Evolutionary conservation across 2,329 filamentous ascomycete genomes (phyloP).

Genomic region (Ophiocordyceps robertsii): DNA sequence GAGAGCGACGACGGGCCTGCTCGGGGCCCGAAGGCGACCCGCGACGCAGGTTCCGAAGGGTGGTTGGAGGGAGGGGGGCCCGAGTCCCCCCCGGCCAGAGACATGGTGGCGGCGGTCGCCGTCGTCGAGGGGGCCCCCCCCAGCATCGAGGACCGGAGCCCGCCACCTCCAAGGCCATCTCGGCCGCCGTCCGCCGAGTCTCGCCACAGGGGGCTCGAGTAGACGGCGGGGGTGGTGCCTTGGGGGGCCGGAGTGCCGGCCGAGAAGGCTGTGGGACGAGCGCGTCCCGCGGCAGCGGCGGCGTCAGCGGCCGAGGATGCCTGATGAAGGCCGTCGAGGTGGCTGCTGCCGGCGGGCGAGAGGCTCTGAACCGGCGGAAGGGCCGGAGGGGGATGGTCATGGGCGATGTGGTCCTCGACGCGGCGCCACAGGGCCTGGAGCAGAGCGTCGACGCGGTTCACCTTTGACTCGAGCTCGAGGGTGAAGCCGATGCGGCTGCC

Average conservation of each 20-base stretch:
- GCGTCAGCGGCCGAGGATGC: constrained; percentile 6
- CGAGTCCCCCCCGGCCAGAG: background rate
- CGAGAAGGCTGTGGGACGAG: constrained; percentile 4
- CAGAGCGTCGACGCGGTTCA: constrained; percentile 35
- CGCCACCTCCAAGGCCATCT: constrained; percentile 8
- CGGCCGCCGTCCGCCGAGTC: constrained; percentile 11
- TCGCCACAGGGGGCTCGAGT: constrained; percentile 20
- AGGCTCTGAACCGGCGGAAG: constrained; percentile 6
- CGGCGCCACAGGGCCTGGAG: constrained; percentile 27
- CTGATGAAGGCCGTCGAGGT: constrained; percentile 15
- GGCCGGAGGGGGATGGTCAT: constrained; percentile 14
- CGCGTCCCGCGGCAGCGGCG: constrained; percentile 8
- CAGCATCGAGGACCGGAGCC: constrained; percentile 2
- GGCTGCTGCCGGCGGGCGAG: constrained; percentile 21
- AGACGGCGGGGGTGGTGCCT: constrained; percentile 19
- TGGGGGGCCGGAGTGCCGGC: background rate
- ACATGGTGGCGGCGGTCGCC: background rate
- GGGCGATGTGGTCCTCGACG: constrained; percentile 26
- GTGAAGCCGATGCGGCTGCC: constrained; percentile 50
- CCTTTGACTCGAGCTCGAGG: constrained; percentile 43
- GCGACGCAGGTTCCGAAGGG: background rate
- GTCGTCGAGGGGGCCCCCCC: background rate
- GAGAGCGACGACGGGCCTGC: constrained; percentile 17
- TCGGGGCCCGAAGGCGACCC: constrained; percentile 2
- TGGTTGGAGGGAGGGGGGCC: background rate